Evolutionary conservation across 1,284 basidiomycete genomes (phyloP).

Genomic region (Sanghuangporus weigelae): DNA sequence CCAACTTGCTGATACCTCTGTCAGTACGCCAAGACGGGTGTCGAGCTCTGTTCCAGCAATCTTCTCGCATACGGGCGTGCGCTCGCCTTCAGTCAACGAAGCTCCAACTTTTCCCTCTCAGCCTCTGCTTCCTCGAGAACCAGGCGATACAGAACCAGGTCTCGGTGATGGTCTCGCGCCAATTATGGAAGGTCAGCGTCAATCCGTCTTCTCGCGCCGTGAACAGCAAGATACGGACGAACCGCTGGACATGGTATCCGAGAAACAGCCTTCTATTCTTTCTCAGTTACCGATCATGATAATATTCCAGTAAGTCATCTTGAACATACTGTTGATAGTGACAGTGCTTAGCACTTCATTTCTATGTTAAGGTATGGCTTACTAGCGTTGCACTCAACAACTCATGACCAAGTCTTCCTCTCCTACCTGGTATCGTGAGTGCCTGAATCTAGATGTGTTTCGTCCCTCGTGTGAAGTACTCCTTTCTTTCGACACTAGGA

Average conservation of each 20-base stretch:
- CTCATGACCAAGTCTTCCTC: conserved; percentile 80
- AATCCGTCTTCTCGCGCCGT: neutral
- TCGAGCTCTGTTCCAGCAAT: conserved; percentile 64
- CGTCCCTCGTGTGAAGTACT: neutral
- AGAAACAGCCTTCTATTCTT: conserved; percentile 53
- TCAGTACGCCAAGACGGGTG: conserved; percentile 34
- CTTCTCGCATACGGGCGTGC: conserved; percentile 75
- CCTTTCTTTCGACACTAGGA: conserved; percentile 33
- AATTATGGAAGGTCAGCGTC: conserved; percentile 43
- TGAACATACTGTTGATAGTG: neutral
- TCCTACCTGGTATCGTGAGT: conserved; percentile 79
- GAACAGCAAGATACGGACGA: conserved; percentile 18
- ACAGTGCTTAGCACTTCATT: neutral
- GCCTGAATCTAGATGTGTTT: neutral
- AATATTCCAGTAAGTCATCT: conserved; percentile 49
- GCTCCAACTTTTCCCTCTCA: conserved; percentile 15
- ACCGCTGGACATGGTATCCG: conserved; percentile 27
- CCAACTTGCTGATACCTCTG: conserved; percentile 17
- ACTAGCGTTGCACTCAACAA: conserved; percentile 75
- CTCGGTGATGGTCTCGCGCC: conserved; percentile 40
- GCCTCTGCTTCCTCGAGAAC: conserved; percentile 32
- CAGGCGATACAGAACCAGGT: conserved; percentile 31
- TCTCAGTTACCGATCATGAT: conserved; percentile 65
- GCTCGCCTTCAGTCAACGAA: conserved; percentile 61
- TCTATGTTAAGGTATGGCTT: conserved; percentile 48